A percentile compares a stretch with the other conserved stretches of the same genome.
phyloP scores from a whole-genome alignment of 805 yeast genomes.

The Metschnikowia picachoensis region DNA sequence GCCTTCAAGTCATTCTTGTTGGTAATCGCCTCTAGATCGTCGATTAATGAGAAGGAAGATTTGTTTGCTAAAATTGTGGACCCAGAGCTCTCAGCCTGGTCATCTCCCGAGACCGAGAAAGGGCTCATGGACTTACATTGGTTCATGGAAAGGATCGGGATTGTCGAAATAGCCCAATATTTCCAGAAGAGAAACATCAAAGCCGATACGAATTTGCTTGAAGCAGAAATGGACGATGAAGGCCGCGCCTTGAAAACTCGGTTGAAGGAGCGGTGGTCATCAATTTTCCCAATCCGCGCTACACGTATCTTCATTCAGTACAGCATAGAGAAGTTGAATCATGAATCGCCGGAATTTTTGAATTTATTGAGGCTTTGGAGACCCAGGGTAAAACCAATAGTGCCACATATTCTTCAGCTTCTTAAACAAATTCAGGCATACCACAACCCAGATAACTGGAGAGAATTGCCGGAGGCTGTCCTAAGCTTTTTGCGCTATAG shows the following conservation, averaged over 20 bases:
- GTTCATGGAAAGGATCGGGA: constrained; percentile 97
- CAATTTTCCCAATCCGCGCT: constrained; percentile 91
- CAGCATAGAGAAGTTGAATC: constrained; percentile 86
- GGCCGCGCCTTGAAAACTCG: constrained; percentile 75
- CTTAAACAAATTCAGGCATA: constrained; percentile 90
- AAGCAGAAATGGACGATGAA: constrained; percentile 83
- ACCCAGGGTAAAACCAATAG: constrained; percentile 86
- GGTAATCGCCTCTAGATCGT: constrained; percentile 86
- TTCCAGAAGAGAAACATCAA: constrained; percentile 79
- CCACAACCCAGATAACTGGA: constrained; percentile 92
- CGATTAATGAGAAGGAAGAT: constrained; percentile 67
- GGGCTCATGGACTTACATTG: constrained; percentile 88
- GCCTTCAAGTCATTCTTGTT: constrained; percentile 88
- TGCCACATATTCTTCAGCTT: constrained; percentile 86
- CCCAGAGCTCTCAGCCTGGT: constrained; percentile 90
- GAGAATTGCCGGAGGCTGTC: constrained; percentile 79
- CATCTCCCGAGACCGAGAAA: constrained; percentile 83
- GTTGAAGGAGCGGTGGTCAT: constrained; percentile 87
- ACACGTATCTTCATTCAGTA: constrained; percentile 93
- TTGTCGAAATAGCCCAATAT: constrained; percentile 88
- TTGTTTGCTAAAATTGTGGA: constrained; percentile 86
- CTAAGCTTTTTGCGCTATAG: constrained; percentile 88
- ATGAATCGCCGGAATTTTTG: constrained; percentile 69
- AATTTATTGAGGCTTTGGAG: constrained; percentile 78
- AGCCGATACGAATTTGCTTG: constrained; percentile 67